Percentiles rank a stretch among this genome's conserved stretches.
Conservation (phyloP, 768 basidiomycete species). For the Boletus tylopilopsis region DNA sequence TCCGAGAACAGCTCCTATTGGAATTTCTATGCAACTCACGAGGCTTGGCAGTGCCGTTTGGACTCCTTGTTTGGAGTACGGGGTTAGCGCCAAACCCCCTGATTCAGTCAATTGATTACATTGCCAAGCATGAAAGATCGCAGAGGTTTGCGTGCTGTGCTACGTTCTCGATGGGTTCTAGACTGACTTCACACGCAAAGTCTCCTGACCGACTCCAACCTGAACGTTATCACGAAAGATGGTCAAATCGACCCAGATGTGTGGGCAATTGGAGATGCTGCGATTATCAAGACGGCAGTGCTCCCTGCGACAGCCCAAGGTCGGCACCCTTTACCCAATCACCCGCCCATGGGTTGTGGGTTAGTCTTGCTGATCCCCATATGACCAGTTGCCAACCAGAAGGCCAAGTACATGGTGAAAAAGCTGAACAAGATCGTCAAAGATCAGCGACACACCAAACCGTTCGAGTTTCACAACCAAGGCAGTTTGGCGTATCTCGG, state of each 20-base stretch:
- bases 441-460: constrained; percentile 40
- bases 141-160: constrained; percentile 36
- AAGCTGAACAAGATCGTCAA: constrained; percentile 63
- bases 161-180: constrained; percentile 30
- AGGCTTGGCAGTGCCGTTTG: constrained; percentile 59
- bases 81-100: constrained; percentile 82
- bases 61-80: constrained; percentile 85
- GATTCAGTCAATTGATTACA: constrained; percentile 53
- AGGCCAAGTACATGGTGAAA: constrained; percentile 64
- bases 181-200: constrained; percentile 24
- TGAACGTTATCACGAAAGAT: constrained; percentile 57
- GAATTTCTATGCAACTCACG: constrained; percentile 4
- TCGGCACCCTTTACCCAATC: constrained; percentile 21
- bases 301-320: constrained; percentile 89
- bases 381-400: constrained; percentile 66
- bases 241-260: constrained; percentile 60
- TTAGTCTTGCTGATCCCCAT: constrained; percentile 9
- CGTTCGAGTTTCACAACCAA: constrained; percentile 68
- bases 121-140: constrained; percentile 60
- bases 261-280: constrained; percentile 81
- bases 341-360: constrained; percentile 20
- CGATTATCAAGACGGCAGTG: constrained; percentile 49
- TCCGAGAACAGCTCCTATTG: constrained; percentile 3
- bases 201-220: constrained; percentile 49
- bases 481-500: constrained; percentile 82